Percentiles rank a stretch among this genome's conserved stretches.
phyloP scores from a whole-genome alignment of 1,284 basidiomycete species.

The Tausonia pullulans region DNA sequence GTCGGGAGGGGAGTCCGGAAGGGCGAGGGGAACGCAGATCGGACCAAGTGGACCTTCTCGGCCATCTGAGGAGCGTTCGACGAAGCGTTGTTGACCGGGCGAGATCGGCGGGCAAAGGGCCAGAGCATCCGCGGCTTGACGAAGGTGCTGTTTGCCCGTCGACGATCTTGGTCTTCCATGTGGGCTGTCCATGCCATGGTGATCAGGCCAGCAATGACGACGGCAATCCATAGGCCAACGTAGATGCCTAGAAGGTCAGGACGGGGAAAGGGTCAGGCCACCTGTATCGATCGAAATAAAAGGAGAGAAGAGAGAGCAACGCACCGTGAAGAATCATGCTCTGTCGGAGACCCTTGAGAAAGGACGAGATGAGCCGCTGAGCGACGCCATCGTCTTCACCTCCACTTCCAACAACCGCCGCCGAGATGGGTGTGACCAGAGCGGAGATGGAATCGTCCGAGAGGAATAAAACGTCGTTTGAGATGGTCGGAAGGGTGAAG shows the following conservation, averaged over 20 bases:
- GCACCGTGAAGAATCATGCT: conserved; percentile 80
- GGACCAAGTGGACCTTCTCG: no score
- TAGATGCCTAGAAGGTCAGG: neutral
- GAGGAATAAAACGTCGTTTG: conserved; percentile 60
- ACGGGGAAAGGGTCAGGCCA: neutral
- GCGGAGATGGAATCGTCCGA: conserved; percentile 58
- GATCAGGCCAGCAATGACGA: conserved; percentile 23
- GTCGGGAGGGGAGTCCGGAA: no score
- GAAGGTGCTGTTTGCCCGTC: no score
- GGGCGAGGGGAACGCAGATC: no score
- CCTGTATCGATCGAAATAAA: neutral
- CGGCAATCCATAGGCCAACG: conserved; percentile 19
- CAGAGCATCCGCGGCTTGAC: no score
- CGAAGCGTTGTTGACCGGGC: no score
- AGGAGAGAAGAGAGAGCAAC: conserved; percentile 47
- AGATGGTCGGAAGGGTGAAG: conserved; percentile 62
- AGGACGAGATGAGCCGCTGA: conserved; percentile 58
- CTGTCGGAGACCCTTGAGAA: conserved; percentile 58
- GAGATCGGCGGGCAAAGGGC: no score
- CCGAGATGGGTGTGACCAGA: conserved; percentile 62
- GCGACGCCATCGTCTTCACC: conserved; percentile 46
- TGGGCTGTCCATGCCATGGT: neutral
- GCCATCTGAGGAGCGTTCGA: no score
- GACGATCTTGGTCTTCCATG: no score
- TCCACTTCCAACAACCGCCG: conserved; percentile 60